Evolutionary conservation across 768 basidiomycete species (phyloP).

Genomic region (Pleurotus sapidus): DNA sequence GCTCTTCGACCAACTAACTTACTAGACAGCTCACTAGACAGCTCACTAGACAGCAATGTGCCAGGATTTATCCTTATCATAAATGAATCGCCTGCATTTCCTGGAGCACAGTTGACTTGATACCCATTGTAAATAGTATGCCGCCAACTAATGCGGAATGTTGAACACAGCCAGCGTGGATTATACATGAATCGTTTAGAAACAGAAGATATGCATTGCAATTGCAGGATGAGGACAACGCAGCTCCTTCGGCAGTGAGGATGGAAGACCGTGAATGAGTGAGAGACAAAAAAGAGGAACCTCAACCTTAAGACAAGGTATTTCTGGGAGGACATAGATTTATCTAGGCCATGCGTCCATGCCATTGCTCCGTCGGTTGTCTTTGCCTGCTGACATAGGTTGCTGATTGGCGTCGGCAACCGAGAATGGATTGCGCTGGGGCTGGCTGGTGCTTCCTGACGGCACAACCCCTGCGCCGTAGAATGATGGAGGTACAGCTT

Average conservation of each 20-base stretch:
- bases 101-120: neutral
- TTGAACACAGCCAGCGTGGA: neutral
- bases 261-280: neutral
- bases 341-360: conserved; percentile 79
- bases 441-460: conserved; percentile 33
- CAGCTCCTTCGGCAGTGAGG: neutral
- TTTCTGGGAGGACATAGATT: conserved; percentile 15
- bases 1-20: conserved; percentile 47
- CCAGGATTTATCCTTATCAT: neutral
- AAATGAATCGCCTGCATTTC: too few species aligned
- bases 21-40: neutral
- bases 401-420: conserved; percentile 28
- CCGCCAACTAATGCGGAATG: too few species aligned
- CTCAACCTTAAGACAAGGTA: neutral
- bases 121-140: neutral
- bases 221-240: conserved; percentile 1
- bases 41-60: neutral
- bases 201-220: conserved; percentile 7
- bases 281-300: conserved; percentile 1
- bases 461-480: conserved; percentile 63
- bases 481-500: conserved; percentile 61
- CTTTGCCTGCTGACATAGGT: conserved; percentile 42
- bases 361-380: conserved; percentile 56
- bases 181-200: conserved; percentile 3
- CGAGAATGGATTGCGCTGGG: conserved; percentile 23